Percentiles rank a stretch among this genome's conserved stretches.
Evolutionary conservation across 129 eudicot genomes (phyloP).

Genomic region (Erigeron canadensis): DNA sequence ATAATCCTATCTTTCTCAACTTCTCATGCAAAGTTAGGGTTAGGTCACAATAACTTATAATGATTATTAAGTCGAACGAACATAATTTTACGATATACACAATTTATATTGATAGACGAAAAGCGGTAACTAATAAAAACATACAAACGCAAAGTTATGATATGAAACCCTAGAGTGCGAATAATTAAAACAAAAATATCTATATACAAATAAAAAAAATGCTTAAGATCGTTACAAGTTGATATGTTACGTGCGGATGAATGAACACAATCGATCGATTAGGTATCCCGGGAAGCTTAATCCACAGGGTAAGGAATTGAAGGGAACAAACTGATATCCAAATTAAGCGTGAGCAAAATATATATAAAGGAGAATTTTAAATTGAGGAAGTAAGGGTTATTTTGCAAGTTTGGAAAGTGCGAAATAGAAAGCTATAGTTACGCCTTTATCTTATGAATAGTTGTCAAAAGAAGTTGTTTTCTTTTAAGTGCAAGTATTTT

Average conservation of each 20-base stretch:
- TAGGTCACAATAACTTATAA: too few species aligned
- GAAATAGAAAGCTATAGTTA: background rate
- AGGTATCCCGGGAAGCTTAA: constrained; percentile 20
- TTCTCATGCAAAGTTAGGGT: too few species aligned
- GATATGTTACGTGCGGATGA: constrained; percentile 1
- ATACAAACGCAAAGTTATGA: constrained; percentile 5
- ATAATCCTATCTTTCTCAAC: too few species aligned
- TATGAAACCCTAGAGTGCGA: constrained; percentile 26
- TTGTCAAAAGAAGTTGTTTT: constrained; percentile 4
- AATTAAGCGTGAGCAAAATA: background rate
- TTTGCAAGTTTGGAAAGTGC: constrained; percentile 8
- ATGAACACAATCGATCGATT: background rate
- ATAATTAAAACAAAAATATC: background rate
- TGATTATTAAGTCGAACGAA: too few species aligned
- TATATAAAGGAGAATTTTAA: too few species aligned
- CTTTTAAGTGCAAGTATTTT: too few species aligned
- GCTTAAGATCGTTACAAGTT: constrained; percentile 25
- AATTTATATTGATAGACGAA: background rate
- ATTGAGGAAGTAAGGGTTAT: background rate
- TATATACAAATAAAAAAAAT: constrained; percentile 7
- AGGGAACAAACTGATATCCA: background rate
- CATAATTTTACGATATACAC: too few species aligned
- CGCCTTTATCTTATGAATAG: background rate
- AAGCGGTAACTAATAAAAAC: background rate
- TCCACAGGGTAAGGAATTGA: constrained; percentile 22